Base-by-base conservation (phyloP, 495 filamentous ascomycete species). In the Parmelia sp. region DNA sequence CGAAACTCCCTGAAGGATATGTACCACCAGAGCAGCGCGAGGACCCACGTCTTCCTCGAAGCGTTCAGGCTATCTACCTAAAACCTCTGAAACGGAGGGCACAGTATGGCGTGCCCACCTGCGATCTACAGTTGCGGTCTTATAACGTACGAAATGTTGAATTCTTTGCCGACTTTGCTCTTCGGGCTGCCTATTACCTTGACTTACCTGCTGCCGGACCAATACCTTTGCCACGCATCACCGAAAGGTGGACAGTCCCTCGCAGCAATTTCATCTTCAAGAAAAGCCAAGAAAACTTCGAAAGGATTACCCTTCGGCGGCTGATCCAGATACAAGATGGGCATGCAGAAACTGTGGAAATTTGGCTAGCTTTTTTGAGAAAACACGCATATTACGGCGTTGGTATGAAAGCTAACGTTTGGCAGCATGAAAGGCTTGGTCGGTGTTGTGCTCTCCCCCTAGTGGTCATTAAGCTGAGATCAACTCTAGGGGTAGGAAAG, bases 381-480 rank as follows among this genome's bases (percentile, higher is more conserved):
- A 96, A 94, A 76, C 86, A 96, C 71, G 86, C 88, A 19, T 96
- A 93, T 73, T 90, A 95, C 72, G 94, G 95, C 12, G 86, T 97
- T 33, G 94, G 94, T 71, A 96, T 98, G 92, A 98, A 98, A 81
- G 93, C 95, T 31, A 97, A 98, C 71, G 82, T 97, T 56, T 98
- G 88, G 88, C 89, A 93, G 71, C 88, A 88, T 78, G 85, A 88
- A 69, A 83, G 82, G 63, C 71, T 96, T 37, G 88, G 90, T 83
- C 76, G 61, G 71, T 60, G 64, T 29, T 6, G 19, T 39, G 29
- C 8, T 15, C 45, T 33, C 25, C 27, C 45, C 45, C 11, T 23
- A 21, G 45, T 14, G 47, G 35, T 58, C 27, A 12, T 23, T 57
- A 19, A 23, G 25, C 29, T 42, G 15, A 64, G 65, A 37, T 57